Percentiles rank a stretch among this genome's conserved stretches.
Conservation (phyloP, 2,329 filamentous ascomycete genomes). For the Xylariaceae sp. region DNA sequence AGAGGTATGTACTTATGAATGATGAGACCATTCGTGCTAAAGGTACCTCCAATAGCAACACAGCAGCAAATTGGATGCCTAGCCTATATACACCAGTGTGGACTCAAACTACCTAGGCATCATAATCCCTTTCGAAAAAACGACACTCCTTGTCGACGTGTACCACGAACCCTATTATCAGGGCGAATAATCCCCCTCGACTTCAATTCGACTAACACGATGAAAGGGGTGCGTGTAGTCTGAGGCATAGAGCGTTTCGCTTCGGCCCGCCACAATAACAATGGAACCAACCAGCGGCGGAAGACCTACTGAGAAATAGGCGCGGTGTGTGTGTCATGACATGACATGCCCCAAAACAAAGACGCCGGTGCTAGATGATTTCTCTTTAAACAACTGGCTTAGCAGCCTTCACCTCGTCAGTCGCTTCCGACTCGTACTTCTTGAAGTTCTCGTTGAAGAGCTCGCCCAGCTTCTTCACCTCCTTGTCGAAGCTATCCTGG, state of each 20-base stretch:
- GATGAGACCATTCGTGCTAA: no score
- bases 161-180: not conserved
- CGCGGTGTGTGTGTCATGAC: slow-evolving; percentile 14
- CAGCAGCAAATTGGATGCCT: no score
- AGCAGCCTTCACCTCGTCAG: slow-evolving; percentile 68
- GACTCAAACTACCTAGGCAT: no score
- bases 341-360: slow-evolving; percentile 1
- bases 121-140: no score
- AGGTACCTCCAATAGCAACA: no score
- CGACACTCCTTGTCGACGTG: no score
- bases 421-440: slow-evolving; percentile 85
- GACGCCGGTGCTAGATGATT: not conserved
- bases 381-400: slow-evolving; percentile 41
- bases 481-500: slow-evolving; percentile 71
- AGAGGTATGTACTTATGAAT: no score
- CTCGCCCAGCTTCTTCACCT: slow-evolving; percentile 83
- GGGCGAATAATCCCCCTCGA: not conserved
- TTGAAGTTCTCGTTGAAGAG: slow-evolving; percentile 97
- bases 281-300: slow-evolving; percentile 11
- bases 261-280: slow-evolving; percentile 19
- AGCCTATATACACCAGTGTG: no score
- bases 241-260: slow-evolving; percentile 23
- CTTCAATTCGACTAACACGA: not conserved
- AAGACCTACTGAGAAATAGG: slow-evolving; percentile 24
- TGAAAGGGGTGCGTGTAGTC: slow-evolving; percentile 3